Percentiles rank a stretch among this genome's conserved stretches.
Evolutionary conservation across 345 rosid species (phyloP).

Genomic region (Salix udensis): DNA sequence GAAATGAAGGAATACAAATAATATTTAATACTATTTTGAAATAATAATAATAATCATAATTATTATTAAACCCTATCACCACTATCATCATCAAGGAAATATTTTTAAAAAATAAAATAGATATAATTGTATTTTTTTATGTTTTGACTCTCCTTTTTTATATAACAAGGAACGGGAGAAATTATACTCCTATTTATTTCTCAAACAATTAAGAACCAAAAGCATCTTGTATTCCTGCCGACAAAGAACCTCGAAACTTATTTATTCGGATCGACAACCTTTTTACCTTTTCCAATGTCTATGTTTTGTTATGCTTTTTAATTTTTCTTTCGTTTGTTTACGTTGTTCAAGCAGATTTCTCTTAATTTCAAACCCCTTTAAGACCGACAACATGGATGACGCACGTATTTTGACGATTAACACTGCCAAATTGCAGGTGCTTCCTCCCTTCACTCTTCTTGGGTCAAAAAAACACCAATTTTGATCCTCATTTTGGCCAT

Average conservation of each 20-base stretch:
- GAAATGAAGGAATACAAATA: too few relatives aligned
- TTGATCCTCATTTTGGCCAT: slow-evolving; percentile 8
- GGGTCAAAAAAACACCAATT: slow-evolving; percentile 8
- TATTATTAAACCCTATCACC: too few relatives aligned
- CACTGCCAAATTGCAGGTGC: background rate
- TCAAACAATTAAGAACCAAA: background rate
- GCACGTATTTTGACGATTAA: slow-evolving; percentile 1
- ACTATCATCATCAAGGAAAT: too few relatives aligned
- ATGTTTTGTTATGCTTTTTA: background rate
- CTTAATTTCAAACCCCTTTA: slow-evolving; percentile 24
- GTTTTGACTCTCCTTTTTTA: background rate
- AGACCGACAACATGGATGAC: slow-evolving; percentile 17
- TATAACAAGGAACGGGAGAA: background rate
- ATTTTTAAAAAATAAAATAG: too few relatives aligned
- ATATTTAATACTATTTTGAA: too few relatives aligned
- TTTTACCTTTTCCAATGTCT: background rate
- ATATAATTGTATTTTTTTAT: too few relatives aligned
- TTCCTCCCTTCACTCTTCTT: background rate
- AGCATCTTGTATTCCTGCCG: background rate
- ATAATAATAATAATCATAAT: too few relatives aligned
- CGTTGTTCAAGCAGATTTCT: slow-evolving; percentile 11
- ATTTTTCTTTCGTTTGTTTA: background rate
- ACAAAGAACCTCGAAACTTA: background rate
- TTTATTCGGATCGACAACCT: background rate
- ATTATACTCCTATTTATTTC: too few relatives aligned